Conservation (phyloP, 2,329 filamentous ascomycete species). For the Phialophora macrospora region DNA sequence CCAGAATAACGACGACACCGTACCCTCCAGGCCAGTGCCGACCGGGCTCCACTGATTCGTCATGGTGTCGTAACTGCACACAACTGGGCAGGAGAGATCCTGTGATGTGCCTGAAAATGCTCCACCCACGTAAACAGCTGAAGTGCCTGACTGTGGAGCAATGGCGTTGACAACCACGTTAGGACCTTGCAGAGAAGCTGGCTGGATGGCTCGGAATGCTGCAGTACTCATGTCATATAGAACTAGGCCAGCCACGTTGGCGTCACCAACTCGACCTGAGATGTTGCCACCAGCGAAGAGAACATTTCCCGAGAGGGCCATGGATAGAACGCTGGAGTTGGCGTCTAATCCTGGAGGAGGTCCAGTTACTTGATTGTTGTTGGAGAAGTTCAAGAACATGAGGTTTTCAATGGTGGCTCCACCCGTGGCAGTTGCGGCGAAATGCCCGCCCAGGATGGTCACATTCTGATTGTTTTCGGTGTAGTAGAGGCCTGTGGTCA, state of each 20-base stretch:
- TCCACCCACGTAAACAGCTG: constrained; percentile 83
- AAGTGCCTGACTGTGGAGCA: constrained; percentile 69
- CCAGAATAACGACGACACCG: constrained; percentile 77
- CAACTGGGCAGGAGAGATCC: constrained; percentile 75
- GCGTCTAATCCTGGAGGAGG: constrained; percentile 68
- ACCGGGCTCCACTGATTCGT: constrained; percentile 79
- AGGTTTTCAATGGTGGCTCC: constrained; percentile 78
- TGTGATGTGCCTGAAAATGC: constrained; percentile 77
- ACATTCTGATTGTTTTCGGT: constrained; percentile 71
- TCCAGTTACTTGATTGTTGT: constrained; percentile 69
- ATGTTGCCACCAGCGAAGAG: constrained; percentile 84
- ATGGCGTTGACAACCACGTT: constrained; percentile 78
- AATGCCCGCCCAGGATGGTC: constrained; percentile 87
- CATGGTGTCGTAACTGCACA: constrained; percentile 78
- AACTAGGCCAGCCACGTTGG: constrained; percentile 72
- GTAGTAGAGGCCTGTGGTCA: constrained; percentile 81
- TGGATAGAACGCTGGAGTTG: constrained; percentile 74
- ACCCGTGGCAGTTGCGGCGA: constrained; percentile 70
- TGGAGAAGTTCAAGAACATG: constrained; percentile 77
- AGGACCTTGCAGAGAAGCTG: constrained; percentile 72
- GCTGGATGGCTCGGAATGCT: constrained; percentile 69
- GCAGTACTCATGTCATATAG: constrained; percentile 74
- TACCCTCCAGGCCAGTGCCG: constrained; percentile 72
- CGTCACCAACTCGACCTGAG: constrained; percentile 69
- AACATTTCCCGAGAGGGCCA: constrained; percentile 69